Percentiles rank a stretch among this genome's conserved stretches.
Conservation (phyloP, 805 yeast genomes). For the Yarrowia sp. region DNA sequence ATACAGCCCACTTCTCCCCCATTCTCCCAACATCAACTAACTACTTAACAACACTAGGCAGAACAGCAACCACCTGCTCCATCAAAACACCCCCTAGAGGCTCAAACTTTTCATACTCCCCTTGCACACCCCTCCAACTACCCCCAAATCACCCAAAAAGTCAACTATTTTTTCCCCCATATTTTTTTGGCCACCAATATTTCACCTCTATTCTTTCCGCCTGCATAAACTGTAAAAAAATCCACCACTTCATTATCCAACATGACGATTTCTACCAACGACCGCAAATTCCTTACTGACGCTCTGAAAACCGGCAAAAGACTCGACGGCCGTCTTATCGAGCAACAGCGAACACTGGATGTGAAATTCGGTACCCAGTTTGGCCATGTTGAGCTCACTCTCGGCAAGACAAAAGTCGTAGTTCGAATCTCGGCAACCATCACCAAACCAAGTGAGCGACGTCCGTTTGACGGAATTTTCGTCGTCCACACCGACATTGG, state of each 20-base stretch:
- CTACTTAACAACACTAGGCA: too few relatives aligned
- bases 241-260: neutral
- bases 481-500: conserved; percentile 79
- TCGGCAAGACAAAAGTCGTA: conserved; percentile 73
- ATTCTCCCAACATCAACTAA: too few relatives aligned
- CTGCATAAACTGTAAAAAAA: neutral
- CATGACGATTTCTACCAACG: conserved; percentile 53
- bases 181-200: too few relatives aligned
- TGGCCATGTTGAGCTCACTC: conserved; percentile 74
- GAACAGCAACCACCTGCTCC: too few relatives aligned
- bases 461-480: conserved; percentile 92
- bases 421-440: conserved; percentile 75
- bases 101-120: neutral
- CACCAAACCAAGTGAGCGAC: conserved; percentile 76
- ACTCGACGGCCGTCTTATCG: conserved; percentile 64
- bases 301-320: conserved; percentile 59
- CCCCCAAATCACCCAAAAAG: neutral
- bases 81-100: too few relatives aligned
- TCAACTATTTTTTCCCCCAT: too few relatives aligned
- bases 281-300: conserved; percentile 58
- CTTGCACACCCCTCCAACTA: neutral
- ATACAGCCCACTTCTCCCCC: too few relatives aligned
- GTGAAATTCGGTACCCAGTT: conserved; percentile 59
- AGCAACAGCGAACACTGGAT: conserved; percentile 63
- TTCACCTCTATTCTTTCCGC: too few relatives aligned